Conservation (phyloP, 805 yeast genomes). For the Clavispora carvajalis region DNA sequence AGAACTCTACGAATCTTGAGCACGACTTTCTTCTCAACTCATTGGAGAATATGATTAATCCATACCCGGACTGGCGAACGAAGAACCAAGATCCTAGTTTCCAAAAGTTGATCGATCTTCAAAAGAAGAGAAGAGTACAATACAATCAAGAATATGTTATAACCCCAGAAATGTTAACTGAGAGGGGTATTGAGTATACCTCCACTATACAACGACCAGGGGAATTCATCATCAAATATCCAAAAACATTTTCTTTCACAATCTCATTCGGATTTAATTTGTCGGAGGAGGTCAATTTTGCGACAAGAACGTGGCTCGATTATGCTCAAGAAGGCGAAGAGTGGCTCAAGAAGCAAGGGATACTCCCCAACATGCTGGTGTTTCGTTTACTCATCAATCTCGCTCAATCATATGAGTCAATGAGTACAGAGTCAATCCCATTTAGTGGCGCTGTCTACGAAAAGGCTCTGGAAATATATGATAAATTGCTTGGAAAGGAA, state of each 20-base stretch:
- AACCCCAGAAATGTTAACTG: constrained; percentile 44
- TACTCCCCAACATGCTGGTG: constrained; percentile 50
- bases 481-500: constrained; percentile 37
- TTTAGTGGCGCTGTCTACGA: constrained; percentile 33
- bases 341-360: constrained; percentile 45
- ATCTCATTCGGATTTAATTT: constrained; percentile 53
- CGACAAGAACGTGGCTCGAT: constrained; percentile 52
- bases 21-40: constrained; percentile 25
- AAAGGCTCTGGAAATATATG: constrained; percentile 29
- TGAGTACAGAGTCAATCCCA: constrained; percentile 20
- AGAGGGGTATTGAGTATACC: constrained; percentile 43
- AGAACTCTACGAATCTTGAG: constrained; percentile 13
- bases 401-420: constrained; percentile 36
- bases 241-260: constrained; percentile 46
- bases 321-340: constrained; percentile 43
- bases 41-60: constrained; percentile 27
- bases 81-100: constrained; percentile 20
- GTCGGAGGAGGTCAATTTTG: constrained; percentile 54
- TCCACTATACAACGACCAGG: constrained; percentile 56
- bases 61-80: constrained; percentile 23
- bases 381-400: constrained; percentile 45
- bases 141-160: constrained; percentile 42
- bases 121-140: constrained; percentile 7
- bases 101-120: constrained; percentile 13
- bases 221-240: constrained; percentile 54